Evolutionary conservation across 305 asterid genomes (phyloP), one percentile per base, ranked within the genome.

Genomic region (Coffea humblotiana): DNA sequence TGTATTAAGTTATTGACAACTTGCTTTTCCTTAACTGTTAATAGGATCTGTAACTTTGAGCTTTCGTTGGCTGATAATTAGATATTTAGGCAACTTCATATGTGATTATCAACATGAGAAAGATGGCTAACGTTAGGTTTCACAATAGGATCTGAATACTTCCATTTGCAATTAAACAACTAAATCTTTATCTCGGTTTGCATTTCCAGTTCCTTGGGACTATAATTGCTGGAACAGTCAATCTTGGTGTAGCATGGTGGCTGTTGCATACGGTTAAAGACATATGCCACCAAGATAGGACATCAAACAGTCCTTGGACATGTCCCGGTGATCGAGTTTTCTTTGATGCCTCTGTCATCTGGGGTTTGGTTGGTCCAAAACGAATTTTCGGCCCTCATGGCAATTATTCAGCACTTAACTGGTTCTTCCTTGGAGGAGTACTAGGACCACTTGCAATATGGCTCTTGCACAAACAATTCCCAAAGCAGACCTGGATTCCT

Each of bases 311-410:
- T 81, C 97, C 96, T 14, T 94, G 98, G 98, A 94, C 98, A 29
- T 94, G 98, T 86, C 97, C 98, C 0, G 91, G 94, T 66, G 97
- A 94, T 40, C 81, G 95, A 54, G 97, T 94, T 80, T 93, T 94
- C 90, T 94, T 91, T 37, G 97, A 93, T 78, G 98, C 97, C 75
- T 92, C 98, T 48, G 97, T 94, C 64, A 93, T 94, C 65, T 94
- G 98, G 97, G 98, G 98, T 73, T 86, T 94, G 77, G 95, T 92
- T 45, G 97, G 98, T 19, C 97, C 98, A 15, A 94, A 77, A 82
- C 82, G 98, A 84, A 91, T 90, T 45, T 94, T 94, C 29, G 97
- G 97, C 72, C 79, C 83, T 60, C 88, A 83, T 3, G 98, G 98
- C 77, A 91, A 90, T 75, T 94, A 94, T 47, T 89, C 92, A 77